These are phyloP conservation scores for Hordeum pubiflorum DNA, from an alignment of 202 grass and related monocot species.

Conservation along the genomic window DNA sequence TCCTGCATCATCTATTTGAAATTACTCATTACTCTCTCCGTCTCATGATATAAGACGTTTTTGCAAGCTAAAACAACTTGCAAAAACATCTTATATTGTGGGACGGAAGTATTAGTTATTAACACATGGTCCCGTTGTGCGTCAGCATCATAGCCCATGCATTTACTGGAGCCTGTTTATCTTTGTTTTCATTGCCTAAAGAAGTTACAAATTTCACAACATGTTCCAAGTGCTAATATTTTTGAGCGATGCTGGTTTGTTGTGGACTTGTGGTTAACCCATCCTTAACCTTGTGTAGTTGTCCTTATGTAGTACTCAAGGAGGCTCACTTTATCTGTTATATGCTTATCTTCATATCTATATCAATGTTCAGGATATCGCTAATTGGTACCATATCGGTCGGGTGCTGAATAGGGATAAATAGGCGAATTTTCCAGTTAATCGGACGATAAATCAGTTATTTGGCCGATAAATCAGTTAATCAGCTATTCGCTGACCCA, in stretches of 20 bases:
- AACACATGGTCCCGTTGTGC: not conserved
- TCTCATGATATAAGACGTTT: too few relatives aligned
- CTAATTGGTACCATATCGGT: too few relatives aligned
- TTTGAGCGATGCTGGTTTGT: not conserved
- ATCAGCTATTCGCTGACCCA: too few relatives aligned
- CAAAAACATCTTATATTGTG: too few relatives aligned
- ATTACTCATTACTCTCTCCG: not conserved
- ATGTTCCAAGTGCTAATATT: not conserved
- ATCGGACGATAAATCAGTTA: too few relatives aligned
- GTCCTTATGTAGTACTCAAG: not conserved
- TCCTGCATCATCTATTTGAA: constrained; percentile 1
- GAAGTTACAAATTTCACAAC: not conserved
- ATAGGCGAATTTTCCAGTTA: too few relatives aligned
- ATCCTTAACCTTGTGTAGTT: not conserved
- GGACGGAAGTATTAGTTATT: not conserved
- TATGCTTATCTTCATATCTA: not conserved
- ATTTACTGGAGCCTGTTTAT: not conserved
- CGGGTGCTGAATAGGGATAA: too few relatives aligned
- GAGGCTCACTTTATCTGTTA: not conserved
- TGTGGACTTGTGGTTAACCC: not conserved
- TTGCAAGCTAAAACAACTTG: too few relatives aligned
- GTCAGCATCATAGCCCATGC: not conserved
- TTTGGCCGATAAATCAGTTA: too few relatives aligned
- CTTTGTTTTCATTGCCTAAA: not conserved
- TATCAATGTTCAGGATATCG: too few relatives aligned